Base-by-base conservation (phyloP, 2,329 filamentous ascomycete genomes). In the Cytospora leucostoma region DNA sequence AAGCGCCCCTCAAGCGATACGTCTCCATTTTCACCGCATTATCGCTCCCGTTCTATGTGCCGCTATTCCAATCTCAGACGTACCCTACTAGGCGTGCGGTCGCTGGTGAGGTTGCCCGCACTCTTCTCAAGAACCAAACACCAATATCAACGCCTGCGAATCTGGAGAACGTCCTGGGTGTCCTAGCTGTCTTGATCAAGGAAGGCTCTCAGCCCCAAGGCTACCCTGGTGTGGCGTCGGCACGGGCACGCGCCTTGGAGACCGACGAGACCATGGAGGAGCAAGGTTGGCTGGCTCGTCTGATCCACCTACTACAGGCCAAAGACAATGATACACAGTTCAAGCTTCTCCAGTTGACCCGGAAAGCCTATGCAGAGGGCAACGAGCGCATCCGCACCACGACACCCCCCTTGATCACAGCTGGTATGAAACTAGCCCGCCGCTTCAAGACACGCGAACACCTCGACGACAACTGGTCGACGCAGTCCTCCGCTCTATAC, bases 211-310 rank as follows among this genome's bases (percentile, higher is more conserved):
- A 96, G 71, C 82, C 89, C 60, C 87, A 91, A n/a, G 92, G 92
- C 35, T 97, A 97, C 70, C 89, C 93, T 0, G 91, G 92, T 4
- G 87, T 90, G 47, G 86, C 90, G 7, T 91, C 94, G 72, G 84
- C 92, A 67, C 88, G 91, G 66, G 85, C 78, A 4, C 86, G 92
- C 66, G 84, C 80, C 0, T 74, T 84, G 54, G 96, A 99, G 79
- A 98, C 95, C 0, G 95, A 99, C 66, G 96, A 99, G 79, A 98
- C 94, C 0, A 88, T 98, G 71, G 94, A 99, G 76, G 95, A 99
- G 78, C 95, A 99, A 80, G 95, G 95, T 58, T 97, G 93, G 93
- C 82, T 99, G 60, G 95, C 95, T 40, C 86, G 95, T 70, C 89
- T 99, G 72, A 88, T 97, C 19, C 95, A 99, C 77, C 81, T 97